A percentile compares a stretch with the other conserved stretches of the same genome.
These are phyloP conservation scores for Cladosporium colombiae DNA, from an alignment of 2,329 filamentous ascomycete species.

Conservation along the genomic window DNA sequence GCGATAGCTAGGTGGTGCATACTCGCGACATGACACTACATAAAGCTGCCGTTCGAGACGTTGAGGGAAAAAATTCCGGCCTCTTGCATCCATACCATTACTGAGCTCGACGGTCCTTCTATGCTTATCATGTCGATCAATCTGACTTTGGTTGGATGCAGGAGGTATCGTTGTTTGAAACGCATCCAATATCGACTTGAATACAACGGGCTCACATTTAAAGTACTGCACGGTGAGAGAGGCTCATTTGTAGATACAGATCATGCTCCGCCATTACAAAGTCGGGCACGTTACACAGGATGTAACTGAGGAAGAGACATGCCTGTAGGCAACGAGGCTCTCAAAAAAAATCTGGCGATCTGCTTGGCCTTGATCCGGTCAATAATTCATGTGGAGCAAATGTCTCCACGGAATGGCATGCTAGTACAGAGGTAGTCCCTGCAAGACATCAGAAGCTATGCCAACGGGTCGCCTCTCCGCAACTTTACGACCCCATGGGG, in stretches of 20 bases:
- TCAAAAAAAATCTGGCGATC: not conserved
- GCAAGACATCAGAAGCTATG: not conserved
- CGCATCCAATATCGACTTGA: not conserved
- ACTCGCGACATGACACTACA: not conserved
- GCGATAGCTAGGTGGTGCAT: not conserved
- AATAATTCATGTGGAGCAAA: not conserved
- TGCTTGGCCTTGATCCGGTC: not conserved
- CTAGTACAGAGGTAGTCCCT: not conserved
- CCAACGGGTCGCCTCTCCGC: not conserved
- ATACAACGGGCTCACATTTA: not conserved
- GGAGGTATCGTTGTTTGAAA: not conserved
- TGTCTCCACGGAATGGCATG: not conserved
- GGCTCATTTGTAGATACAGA: not conserved
- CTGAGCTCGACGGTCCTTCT: too few relatives aligned
- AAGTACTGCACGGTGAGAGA: not conserved
- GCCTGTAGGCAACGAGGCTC: not conserved
- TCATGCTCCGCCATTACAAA: not conserved
- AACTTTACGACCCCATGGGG: constrained; percentile 1
- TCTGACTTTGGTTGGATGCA: not conserved
- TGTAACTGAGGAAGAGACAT: not conserved
- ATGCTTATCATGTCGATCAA: not conserved
- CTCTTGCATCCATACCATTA: not conserved
- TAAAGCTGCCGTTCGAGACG: not conserved
- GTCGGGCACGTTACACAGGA: not conserved
- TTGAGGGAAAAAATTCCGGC: not conserved